Base-by-base conservation (phyloP, 306 rosid species). In the Macrotyloma uniflorum region DNA sequence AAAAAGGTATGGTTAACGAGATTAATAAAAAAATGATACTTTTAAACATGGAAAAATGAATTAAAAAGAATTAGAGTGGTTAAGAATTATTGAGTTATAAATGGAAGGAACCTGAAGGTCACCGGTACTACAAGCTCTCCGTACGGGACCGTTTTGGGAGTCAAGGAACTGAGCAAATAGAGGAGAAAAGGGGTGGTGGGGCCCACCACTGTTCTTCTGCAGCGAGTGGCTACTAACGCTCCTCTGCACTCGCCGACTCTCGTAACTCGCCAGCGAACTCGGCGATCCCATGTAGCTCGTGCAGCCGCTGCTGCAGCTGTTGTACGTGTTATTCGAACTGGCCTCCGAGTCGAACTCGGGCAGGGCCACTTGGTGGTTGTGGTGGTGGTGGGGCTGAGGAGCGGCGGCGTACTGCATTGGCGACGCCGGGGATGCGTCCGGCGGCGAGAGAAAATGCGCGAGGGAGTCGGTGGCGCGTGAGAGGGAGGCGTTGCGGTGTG, bases 101-200 rank as follows among this genome's bases (percentile, higher is more conserved):
- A 1, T 26, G 11, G 10, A 8, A 50, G 23, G 23, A 4, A 81
- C 98, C 91, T 92, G 97, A 77, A 92, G 83, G 75, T 92, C 97
- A 10, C 90, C 97, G 38, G 97, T 79, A 65, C 97, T 92, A 82
- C 76, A 88, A 69, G 77, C 97, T 81, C 94, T 79, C 19, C 96
- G 81, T 1, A 94, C 93, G 2, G 87, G 91, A 66, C 75, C 76
- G 18, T 80, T 54, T 5, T 83, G 84, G 0, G 53, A 49, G 43
- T 89, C 82, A 10, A 87, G 18, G 8, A 87, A 72, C 80, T 85
- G 83, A 7, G 86, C 50, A 1, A 83, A 50, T 0, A 88, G 55
- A 64, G 78, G 43, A 1, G 89, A 78, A 47, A 86, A 66, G 13
- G 79, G 85, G 13, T 85, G 86, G 79, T 81, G 91, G 73, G 54